These are phyloP conservation scores for Aspergillus ustus DNA, from an alignment of 2,329 filamentous ascomycete species.

Conservation along the genomic window DNA sequence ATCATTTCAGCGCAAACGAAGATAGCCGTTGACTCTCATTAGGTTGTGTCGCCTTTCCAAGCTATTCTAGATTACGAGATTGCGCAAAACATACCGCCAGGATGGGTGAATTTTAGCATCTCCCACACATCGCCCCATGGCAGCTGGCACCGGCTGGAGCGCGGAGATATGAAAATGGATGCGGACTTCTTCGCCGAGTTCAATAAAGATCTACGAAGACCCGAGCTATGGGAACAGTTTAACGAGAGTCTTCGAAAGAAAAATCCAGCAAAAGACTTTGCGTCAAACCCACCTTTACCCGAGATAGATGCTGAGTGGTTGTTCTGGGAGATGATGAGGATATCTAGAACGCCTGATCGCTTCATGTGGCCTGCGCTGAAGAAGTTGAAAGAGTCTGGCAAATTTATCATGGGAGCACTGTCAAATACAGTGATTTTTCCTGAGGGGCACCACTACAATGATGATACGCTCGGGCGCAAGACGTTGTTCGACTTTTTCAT, in stretches of 20 bases:
- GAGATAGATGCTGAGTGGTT: conserved; percentile 75
- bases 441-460: conserved; percentile 68
- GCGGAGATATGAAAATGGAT: conserved; percentile 78
- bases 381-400: conserved; percentile 65
- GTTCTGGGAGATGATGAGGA: conserved; percentile 90
- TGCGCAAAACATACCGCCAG: conserved; percentile 74
- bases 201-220: conserved; percentile 70
- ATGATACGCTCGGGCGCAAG: conserved; percentile 63
- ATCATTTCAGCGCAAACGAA: neutral
- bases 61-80: conserved; percentile 90
- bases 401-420: conserved; percentile 77
- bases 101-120: conserved; percentile 92
- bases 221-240: conserved; percentile 70
- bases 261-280: conserved; percentile 24
- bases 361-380: conserved; percentile 85
- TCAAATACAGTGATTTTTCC: conserved; percentile 93
- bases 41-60: conserved; percentile 92
- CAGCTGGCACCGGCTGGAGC: conserved; percentile 86
- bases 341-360: conserved; percentile 73
- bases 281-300: conserved; percentile 66
- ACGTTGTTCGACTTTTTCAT: conserved; percentile 84
- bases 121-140: conserved; percentile 77
- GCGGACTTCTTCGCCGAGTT: conserved; percentile 76
- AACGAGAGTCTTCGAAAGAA: conserved; percentile 40
- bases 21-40: conserved; percentile 18